A percentile compares a stretch with the other conserved stretches of the same genome.
phyloP scores from a whole-genome alignment of 192 early-diverging fungal genomes.

The Coemansia asiatica region DNA sequence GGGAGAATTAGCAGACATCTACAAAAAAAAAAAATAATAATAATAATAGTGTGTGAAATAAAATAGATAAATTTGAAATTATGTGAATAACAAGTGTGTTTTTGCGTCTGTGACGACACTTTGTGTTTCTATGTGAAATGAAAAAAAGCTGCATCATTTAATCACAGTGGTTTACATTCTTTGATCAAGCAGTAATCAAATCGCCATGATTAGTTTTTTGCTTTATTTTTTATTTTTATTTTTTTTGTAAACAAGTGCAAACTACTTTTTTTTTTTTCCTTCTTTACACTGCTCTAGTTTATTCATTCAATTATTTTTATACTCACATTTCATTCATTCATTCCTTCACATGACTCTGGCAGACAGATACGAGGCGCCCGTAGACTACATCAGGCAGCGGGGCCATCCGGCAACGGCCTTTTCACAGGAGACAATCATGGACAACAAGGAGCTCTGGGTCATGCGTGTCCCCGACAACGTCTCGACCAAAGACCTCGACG shows the following conservation, averaged over 20 bases:
- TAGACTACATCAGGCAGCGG: constrained; percentile 21
- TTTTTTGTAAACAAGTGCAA: not conserved
- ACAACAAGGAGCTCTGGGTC: constrained; percentile 49
- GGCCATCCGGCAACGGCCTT: constrained; percentile 17
- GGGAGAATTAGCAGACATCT: constrained; percentile 6
- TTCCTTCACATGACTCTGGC: not conserved
- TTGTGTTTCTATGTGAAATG: too few species aligned
- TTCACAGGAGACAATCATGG: constrained; percentile 11
- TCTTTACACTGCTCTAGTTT: not conserved
- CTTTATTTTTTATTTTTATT: too few species aligned
- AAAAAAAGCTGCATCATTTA: not conserved
- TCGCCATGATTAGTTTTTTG: not conserved
- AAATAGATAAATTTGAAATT: too few species aligned
- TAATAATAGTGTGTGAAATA: too few species aligned
- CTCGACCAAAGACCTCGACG: constrained; percentile 28
- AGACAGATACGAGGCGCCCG: constrained; percentile 35
- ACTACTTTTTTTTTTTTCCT: constrained; percentile 1
- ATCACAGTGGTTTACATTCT: not conserved
- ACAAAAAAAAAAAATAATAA: not conserved
- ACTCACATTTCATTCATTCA: not conserved
- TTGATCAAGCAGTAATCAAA: too few species aligned
- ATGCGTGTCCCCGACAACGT: constrained; percentile 49
- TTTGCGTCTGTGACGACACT: too few species aligned
- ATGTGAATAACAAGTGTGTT: too few species aligned
- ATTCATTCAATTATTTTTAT: not conserved